phyloP scores from a whole-genome alignment of 768 basidiomycete genomes.

The Ramaria sp. region DNA sequence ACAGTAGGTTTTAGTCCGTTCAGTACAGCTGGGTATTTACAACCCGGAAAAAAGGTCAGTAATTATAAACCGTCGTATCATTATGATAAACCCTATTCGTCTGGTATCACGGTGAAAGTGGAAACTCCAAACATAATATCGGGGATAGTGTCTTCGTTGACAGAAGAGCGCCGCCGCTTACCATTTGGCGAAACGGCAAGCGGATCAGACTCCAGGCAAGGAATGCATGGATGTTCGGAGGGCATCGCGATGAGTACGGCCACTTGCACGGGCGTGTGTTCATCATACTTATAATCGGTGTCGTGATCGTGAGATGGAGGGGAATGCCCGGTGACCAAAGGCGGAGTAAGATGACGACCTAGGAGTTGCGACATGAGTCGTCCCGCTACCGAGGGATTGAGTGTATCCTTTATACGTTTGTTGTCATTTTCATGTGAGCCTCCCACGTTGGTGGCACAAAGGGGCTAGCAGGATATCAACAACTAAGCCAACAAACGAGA shows the following conservation, averaged over 20 bases:
- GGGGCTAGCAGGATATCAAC: not conserved
- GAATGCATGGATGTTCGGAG: not conserved
- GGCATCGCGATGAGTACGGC: constrained; percentile 9
- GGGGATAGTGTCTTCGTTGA: not conserved
- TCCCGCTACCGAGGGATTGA: not conserved
- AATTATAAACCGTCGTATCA: no score
- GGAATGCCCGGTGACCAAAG: no score
- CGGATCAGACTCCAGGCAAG: not conserved
- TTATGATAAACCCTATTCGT: no score
- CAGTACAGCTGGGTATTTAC: no score
- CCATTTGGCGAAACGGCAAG: not conserved
- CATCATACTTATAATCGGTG: not conserved
- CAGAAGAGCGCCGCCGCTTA: not conserved
- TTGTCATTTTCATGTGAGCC: not conserved
- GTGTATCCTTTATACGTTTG: not conserved
- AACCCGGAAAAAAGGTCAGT: no score
- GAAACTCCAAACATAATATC: constrained; percentile 5
- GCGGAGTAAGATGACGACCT: not conserved
- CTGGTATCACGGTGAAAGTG: not conserved
- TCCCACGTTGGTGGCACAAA: not conserved
- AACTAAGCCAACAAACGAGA: not conserved
- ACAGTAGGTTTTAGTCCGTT: no score
- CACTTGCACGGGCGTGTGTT: constrained; percentile 1
- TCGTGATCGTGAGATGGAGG: not conserved
- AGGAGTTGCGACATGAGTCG: not conserved